Evolutionary conservation across 2,329 filamentous ascomycete genomes (phyloP), one percentile per base, ranked within the genome.

Genomic region (Fusarium drepaniforme): DNA sequence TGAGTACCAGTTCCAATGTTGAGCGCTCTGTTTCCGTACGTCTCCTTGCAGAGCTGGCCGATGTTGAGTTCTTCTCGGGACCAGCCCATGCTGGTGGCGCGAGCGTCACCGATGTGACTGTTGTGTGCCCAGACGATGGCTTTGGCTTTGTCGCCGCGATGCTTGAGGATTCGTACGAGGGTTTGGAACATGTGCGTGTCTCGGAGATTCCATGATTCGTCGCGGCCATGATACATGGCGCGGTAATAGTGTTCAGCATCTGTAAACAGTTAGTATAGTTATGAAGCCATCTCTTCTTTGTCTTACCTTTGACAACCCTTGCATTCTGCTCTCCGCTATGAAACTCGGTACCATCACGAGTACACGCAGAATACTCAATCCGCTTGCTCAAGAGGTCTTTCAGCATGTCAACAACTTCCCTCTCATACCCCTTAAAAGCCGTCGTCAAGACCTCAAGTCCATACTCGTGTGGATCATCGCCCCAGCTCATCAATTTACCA

Each of bases 101-200:
- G 65, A 9, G 68, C 72, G 38, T 74, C 71, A 11, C 68, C 72
- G 25, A 72, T 44, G 13, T 74, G 68, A 12, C 72, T 74, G 40
- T 75, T 72, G 37, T 74, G 72, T 28, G 72, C 68, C 72, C 72
- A 74, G 13, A 74, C 64, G 13, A 75, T 72, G 44, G 72, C 68
- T 15, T 72, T 72, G 16, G 68, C 68, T 9, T 21, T 57, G 12
- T 23, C 25, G 8, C 68, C 65, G 7, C 72, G 68, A 37, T 72
- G 68, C 35, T 75, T 58, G 28, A 75, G 58, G 46, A 74, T 62
- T 64, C 68, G 71, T 11, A 46, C 53, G 7, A 75, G 65, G 16
- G 72, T 63, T 18, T 73, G 58, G 37, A 70, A 70, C 72, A 75
- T 73, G 59, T 75, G 69, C 0, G 62, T 70, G 18, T 70, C 72